A percentile compares a stretch with the other conserved stretches of the same genome.
These are phyloP conservation scores for Alternaria consortialis DNA, from an alignment of 2,329 filamentous ascomycete species.

Conservation along the genomic window DNA sequence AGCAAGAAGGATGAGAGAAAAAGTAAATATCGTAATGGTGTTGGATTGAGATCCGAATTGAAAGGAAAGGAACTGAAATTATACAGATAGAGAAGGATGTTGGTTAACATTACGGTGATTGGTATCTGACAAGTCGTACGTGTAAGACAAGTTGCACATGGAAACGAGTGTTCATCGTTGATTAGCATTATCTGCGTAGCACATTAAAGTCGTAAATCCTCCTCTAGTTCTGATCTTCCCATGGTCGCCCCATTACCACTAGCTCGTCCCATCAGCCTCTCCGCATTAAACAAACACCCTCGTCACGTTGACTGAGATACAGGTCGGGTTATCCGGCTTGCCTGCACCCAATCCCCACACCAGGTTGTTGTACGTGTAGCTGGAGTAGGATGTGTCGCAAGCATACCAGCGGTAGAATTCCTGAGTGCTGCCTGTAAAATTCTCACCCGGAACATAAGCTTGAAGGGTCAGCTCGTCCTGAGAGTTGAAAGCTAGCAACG, in stretches of 20 bases:
- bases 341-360: slow-evolving; percentile 54
- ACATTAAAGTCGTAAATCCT: slow-evolving; percentile 1
- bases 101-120: neutral
- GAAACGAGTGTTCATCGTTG: slow-evolving; percentile 1
- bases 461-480: slow-evolving; percentile 52
- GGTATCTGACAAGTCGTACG: neutral
- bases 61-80: neutral
- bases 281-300: slow-evolving; percentile 34
- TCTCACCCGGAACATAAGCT: slow-evolving; percentile 52
- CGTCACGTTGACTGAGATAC: slow-evolving; percentile 55
- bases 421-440: slow-evolving; percentile 26
- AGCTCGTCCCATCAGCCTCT: neutral
- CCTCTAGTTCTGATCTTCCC: neutral
- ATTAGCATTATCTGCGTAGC: slow-evolving; percentile 5
- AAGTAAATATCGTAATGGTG: neutral
- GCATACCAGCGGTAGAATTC: slow-evolving; percentile 56
- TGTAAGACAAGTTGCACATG: neutral
- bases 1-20: neutral
- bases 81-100: neutral
- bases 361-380: slow-evolving; percentile 57
- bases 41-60: neutral
- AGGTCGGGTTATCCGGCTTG: slow-evolving; percentile 58
- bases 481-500: slow-evolving; percentile 53
- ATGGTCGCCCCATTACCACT: neutral
- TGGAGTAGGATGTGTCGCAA: slow-evolving; percentile 53